Evolutionary conservation across 2,329 filamentous ascomycete species (phyloP).

Genomic region (Ophiostoma populinum): DNA sequence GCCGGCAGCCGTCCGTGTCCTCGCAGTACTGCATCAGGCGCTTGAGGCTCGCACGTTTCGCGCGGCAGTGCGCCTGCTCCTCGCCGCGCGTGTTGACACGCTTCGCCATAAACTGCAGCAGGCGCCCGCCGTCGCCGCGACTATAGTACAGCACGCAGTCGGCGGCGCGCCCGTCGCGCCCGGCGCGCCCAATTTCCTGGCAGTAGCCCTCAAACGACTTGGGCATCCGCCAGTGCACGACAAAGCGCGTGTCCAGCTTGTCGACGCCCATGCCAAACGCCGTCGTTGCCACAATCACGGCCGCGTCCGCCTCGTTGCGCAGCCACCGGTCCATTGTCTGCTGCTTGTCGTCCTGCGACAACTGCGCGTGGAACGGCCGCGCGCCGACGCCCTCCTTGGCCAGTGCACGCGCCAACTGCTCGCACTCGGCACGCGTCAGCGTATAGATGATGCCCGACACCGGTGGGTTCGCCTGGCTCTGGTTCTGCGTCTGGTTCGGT

Average conservation of each 20-base stretch:
- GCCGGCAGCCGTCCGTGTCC: conserved; percentile 48
- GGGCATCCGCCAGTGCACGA: conserved; percentile 84
- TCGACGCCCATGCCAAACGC: conserved; percentile 98
- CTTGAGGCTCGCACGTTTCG: conserved; percentile 45
- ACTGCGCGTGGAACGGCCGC: conserved; percentile 53
- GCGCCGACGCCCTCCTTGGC: no score
- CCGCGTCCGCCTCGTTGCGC: conserved; percentile 56
- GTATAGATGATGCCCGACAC: no score
- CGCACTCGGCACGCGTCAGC: no score
- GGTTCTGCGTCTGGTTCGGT: no score
- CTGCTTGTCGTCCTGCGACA: conserved; percentile 51
- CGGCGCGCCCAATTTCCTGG: conserved; percentile 84
- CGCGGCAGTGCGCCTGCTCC: conserved; percentile 22
- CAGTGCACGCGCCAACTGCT: no score
- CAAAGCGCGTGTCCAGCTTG: conserved; percentile 85
- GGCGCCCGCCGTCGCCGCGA: conserved; percentile 66
- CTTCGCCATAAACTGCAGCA: conserved; percentile 33
- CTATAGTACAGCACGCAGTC: conserved; percentile 86
- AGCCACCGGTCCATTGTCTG: conserved; percentile 58
- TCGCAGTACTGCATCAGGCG: conserved; percentile 71
- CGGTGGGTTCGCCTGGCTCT: no score
- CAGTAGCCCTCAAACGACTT: conserved; percentile 95
- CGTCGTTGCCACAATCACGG: conserved; percentile 86
- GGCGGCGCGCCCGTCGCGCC: conserved; percentile 73
- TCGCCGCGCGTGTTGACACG: conserved; percentile 20